Percentiles rank a stretch among this genome's conserved stretches.
These are phyloP conservation scores for Trametes cingulata DNA, from an alignment of 768 basidiomycete species.

Conservation along the genomic window DNA sequence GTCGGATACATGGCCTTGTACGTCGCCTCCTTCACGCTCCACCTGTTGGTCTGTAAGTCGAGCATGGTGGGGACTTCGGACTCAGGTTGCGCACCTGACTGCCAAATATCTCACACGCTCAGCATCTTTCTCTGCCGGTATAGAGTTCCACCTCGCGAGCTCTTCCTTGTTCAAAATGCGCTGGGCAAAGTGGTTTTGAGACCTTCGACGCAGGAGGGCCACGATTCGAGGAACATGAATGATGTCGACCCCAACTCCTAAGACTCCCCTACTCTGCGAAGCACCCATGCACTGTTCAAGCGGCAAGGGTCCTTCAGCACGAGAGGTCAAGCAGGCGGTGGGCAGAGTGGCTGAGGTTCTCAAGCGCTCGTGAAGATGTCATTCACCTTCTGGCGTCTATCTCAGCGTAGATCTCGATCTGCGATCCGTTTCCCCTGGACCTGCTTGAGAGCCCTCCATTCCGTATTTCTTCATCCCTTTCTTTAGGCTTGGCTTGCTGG, in stretches of 20 bases:
- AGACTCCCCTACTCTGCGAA: slow-evolving; percentile 49
- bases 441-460: background rate
- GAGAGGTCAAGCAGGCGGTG: no score
- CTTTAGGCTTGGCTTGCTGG: no score
- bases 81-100: slow-evolving; percentile 78
- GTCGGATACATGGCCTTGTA: slow-evolving; percentile 82
- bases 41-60: slow-evolving; percentile 43
- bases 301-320: no score
- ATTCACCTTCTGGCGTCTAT: background rate
- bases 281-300: no score
- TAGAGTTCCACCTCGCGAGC: slow-evolving; percentile 42
- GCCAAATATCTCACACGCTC: slow-evolving; percentile 55
- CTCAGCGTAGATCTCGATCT: slow-evolving; percentile 9
- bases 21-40: slow-evolving; percentile 82
- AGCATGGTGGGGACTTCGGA: no score
- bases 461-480: background rate
- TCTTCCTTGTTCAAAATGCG: slow-evolving; percentile 61
- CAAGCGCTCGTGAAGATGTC: background rate
- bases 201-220: slow-evolving; percentile 51
- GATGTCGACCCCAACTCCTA: slow-evolving; percentile 50
- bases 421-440: background rate
- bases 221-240: slow-evolving; percentile 67
- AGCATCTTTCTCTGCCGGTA: slow-evolving; percentile 29
- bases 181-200: slow-evolving; percentile 47
- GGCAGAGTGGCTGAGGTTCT: background rate